Conservation (phyloP, 148 eudicot species). For the Fagopyrum tataricum region DNA sequence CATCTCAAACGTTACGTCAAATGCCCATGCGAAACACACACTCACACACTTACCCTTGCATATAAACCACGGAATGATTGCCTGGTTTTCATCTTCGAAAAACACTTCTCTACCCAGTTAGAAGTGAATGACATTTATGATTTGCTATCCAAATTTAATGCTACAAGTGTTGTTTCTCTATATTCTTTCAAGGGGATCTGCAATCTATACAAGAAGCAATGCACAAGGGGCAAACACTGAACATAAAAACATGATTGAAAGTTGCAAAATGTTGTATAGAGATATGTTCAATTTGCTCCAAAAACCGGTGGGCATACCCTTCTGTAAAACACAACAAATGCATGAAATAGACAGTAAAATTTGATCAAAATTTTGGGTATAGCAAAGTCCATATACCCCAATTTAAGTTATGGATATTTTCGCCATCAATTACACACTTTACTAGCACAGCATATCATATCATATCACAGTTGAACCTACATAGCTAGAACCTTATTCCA, state of each 20-base stretch:
- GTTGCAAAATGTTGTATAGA: too few relatives aligned
- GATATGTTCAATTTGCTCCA: too few relatives aligned
- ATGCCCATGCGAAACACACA: too few relatives aligned
- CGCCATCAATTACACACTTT: background rate
- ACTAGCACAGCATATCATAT: background rate
- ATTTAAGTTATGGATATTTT: background rate
- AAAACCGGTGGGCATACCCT: too few relatives aligned
- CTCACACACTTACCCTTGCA: too few relatives aligned
- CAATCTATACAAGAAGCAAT: background rate
- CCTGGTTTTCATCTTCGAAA: background rate
- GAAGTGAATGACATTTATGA: too few relatives aligned
- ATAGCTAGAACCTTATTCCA: background rate
- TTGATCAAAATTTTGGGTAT: slow-evolving; percentile 5
- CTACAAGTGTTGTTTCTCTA: too few relatives aligned
- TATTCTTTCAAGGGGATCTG: background rate
- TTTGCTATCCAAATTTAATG: too few relatives aligned
- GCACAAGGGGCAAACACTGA: background rate
- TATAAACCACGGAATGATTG: too few relatives aligned
- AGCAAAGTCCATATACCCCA: background rate
- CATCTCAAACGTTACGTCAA: too few relatives aligned
- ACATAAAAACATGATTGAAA: background rate
- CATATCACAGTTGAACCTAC: background rate
- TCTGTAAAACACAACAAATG: too few relatives aligned
- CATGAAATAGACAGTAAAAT: background rate
- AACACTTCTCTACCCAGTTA: too few relatives aligned